phyloP scores from a whole-genome alignment of 441 rosid genomes.

The Adansonia rubrostipa region DNA sequence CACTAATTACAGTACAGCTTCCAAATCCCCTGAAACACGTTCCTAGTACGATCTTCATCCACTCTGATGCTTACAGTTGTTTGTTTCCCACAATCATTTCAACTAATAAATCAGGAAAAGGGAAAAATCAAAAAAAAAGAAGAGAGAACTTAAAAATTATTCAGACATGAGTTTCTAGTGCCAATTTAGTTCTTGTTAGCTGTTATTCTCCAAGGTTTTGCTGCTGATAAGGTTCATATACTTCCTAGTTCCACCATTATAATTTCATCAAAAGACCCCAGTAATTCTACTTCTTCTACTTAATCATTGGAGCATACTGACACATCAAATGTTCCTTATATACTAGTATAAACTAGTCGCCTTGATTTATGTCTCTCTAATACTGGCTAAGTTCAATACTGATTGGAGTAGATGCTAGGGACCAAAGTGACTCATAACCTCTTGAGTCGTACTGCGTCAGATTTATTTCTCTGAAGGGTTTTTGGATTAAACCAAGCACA shows the following conservation, averaged over 20 bases:
- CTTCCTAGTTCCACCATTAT: not conserved
- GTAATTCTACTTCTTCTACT: not conserved
- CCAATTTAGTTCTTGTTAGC: not conserved
- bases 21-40: not conserved
- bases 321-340: slow-evolving; percentile 2
- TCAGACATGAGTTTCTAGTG: not conserved
- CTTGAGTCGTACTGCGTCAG: not conserved
- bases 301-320: not conserved
- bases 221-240: not conserved
- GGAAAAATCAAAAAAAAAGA: not conserved
- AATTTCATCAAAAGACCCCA: not conserved
- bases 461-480: not conserved
- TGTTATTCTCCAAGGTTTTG: not conserved
- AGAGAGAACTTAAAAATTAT: not conserved
- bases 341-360: not conserved
- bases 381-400: slow-evolving; percentile 3
- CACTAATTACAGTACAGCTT: not conserved
- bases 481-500: not conserved
- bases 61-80: not conserved
- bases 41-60: not conserved
- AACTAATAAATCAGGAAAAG: not conserved
- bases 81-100: not conserved
- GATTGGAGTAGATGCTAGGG: not conserved
- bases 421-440: not conserved
- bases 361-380: not conserved